These are phyloP conservation scores for Cnidoscolus chayamansa DNA, from an alignment of 441 rosid species.

Conservation along the genomic window DNA sequence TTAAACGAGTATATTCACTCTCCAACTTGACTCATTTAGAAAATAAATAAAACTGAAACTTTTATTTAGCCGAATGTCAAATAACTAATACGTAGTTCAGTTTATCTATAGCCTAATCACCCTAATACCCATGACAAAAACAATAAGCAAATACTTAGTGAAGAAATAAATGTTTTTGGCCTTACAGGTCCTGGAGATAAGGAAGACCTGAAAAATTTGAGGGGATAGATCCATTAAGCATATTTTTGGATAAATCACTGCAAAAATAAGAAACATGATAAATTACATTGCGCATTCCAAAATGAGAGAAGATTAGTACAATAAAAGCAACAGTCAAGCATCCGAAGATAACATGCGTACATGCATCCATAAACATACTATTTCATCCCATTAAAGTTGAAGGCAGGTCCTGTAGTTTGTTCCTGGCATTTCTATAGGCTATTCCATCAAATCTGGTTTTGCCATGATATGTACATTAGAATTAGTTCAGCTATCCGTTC, in stretches of 20 bases:
- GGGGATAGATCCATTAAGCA: slow-evolving; percentile 37
- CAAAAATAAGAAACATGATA: slow-evolving; percentile 1
- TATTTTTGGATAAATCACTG: slow-evolving; percentile 42
- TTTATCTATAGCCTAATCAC: too few relatives aligned
- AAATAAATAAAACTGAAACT: too few relatives aligned
- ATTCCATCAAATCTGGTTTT: too few relatives aligned
- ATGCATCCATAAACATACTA: not conserved
- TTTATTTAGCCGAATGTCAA: too few relatives aligned
- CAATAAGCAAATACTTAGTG: slow-evolving; percentile 6
- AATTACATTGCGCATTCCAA: not conserved
- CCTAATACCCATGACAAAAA: not conserved
- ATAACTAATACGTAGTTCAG: too few relatives aligned
- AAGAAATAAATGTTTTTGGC: not conserved
- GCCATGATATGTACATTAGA: too few relatives aligned
- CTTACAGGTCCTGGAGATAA: slow-evolving; percentile 38
- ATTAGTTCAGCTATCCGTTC: too few relatives aligned
- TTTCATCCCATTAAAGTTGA: not conserved
- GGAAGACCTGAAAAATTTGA: slow-evolving; percentile 34
- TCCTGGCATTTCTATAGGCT: not conserved
- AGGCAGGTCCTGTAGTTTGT: not conserved
- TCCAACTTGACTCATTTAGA: too few relatives aligned
- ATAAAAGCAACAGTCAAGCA: not conserved
- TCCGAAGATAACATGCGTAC: not conserved
- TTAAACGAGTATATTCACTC: too few relatives aligned
- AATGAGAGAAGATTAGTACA: not conserved